These are phyloP conservation scores for Jackrogersella minutella DNA, from an alignment of 495 filamentous ascomycete genomes.

Conservation along the genomic window DNA sequence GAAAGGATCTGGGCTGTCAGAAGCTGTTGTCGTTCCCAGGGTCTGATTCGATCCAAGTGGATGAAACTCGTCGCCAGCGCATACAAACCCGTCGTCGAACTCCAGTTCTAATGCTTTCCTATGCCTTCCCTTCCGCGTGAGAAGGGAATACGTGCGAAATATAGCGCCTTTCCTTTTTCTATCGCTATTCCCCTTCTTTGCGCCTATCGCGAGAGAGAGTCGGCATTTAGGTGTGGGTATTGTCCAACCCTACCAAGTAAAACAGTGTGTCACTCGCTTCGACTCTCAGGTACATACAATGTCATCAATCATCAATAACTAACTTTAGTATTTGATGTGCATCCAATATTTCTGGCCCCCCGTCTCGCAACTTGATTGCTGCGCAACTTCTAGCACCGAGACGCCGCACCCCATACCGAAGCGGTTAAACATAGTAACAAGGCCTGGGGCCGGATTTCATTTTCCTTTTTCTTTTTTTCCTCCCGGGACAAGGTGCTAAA, in stretches of 20 bases:
- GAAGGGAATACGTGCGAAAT: slow-evolving; percentile 17
- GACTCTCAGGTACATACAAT: not conserved
- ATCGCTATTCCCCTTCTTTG: slow-evolving; percentile 11
- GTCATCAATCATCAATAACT: slow-evolving; percentile 17
- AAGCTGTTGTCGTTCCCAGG: slow-evolving; percentile 41
- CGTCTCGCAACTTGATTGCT: slow-evolving; percentile 27
- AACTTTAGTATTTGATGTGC: not conserved
- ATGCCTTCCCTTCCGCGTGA: not conserved
- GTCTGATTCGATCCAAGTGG: slow-evolving; percentile 48
- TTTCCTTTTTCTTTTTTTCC: slow-evolving; percentile 10
- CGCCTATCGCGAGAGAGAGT: slow-evolving; percentile 29
- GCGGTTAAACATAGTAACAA: slow-evolving; percentile 36
- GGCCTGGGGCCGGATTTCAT: slow-evolving; percentile 36
- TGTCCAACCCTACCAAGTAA: slow-evolving; percentile 30
- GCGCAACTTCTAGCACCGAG: slow-evolving; percentile 36
- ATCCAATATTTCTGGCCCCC: not conserved
- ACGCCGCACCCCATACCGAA: slow-evolving; percentile 34
- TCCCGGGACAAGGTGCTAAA: not conserved
- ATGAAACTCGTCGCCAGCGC: slow-evolving; percentile 48
- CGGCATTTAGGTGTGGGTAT: slow-evolving; percentile 33
- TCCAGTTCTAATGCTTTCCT: slow-evolving; percentile 39
- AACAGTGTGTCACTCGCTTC: slow-evolving; percentile 42
- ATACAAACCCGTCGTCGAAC: slow-evolving; percentile 37
- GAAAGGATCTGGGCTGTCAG: slow-evolving; percentile 45
- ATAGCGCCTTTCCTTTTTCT: slow-evolving; percentile 30